Percentiles rank a stretch among this genome's conserved stretches.
phyloP scores from a whole-genome alignment of 352 stramenopile species.

The Globisporangium perplexum region DNA sequence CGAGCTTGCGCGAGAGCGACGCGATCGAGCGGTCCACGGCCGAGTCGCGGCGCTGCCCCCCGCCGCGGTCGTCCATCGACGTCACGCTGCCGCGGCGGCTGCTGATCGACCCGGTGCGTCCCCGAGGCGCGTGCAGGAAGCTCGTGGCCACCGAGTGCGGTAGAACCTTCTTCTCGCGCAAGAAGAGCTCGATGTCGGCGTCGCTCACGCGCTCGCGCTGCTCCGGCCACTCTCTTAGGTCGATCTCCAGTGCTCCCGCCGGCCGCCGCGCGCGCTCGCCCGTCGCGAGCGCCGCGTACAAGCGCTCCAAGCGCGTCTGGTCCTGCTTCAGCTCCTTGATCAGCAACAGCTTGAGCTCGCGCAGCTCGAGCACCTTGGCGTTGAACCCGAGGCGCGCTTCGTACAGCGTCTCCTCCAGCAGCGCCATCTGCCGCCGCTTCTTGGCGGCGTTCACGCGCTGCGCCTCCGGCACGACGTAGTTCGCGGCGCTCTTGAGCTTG shows the following conservation, averaged over 20 bases:
- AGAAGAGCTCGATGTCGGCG: slow-evolving; percentile 67
- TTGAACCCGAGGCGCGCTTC: slow-evolving; percentile 86
- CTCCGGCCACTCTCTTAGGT: slow-evolving; percentile 86
- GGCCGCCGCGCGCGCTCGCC: slow-evolving; percentile 4
- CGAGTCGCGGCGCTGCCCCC: slow-evolving; percentile 6
- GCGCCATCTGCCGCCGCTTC: slow-evolving; percentile 84
- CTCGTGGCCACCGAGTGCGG: slow-evolving; percentile 20
- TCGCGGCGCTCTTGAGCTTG: slow-evolving; percentile 83
- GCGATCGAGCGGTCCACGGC: slow-evolving; percentile 25
- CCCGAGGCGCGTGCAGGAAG: slow-evolving; percentile 3
- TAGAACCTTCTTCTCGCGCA: slow-evolving; percentile 45
- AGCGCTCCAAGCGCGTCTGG: slow-evolving; percentile 37
- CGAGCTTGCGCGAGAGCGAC: slow-evolving; percentile 23
- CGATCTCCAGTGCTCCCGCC: slow-evolving; percentile 26
- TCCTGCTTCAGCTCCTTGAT: slow-evolving; percentile 63
- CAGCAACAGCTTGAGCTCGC: slow-evolving; percentile 85
- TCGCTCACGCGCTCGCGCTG: slow-evolving; percentile 81
- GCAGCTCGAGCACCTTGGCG: slow-evolving; percentile 83
- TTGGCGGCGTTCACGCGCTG: slow-evolving; percentile 88
- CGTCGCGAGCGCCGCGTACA: slow-evolving; percentile 37
- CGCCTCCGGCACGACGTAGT: slow-evolving; percentile 88
- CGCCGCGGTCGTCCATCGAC: background rate
- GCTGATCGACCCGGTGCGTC: slow-evolving; percentile 5
- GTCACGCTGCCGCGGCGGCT: background rate
- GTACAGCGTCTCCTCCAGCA: slow-evolving; percentile 83